Base-by-base conservation (phyloP, 2,329 filamentous ascomycete genomes). In the Hypoxylon sp. region DNA sequence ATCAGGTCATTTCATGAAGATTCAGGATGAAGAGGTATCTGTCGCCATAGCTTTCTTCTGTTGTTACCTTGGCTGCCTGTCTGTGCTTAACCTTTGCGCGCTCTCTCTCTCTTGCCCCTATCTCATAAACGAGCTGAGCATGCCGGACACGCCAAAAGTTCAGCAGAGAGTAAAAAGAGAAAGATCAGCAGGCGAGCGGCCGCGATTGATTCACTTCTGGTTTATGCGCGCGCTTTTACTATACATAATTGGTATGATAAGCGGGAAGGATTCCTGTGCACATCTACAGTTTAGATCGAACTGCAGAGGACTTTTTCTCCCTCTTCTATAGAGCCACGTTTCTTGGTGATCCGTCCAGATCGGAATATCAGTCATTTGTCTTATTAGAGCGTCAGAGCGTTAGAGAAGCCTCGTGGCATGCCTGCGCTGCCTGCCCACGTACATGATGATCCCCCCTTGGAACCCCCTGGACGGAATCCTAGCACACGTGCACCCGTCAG, bases 401-500 rank as follows among this genome's bases (percentile, higher is more conserved):
- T 48, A 54, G 29, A 47, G 51, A 55, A 43, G 48, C 51, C 58
- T 58, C 58, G 58, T 61, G 55, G 61, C 55, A 64, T 29, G 58
- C 55, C 47, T 61, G 52, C 55, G 49, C 41, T 58, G 56, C 57
- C 42, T 20, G 42, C 47, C 60, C 42, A 48, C 53, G 26, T 58
- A 58, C 52, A 54, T 54, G 42, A 38, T 50, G 48, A 59, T 56
- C 48, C 27, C 18, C 33, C 35, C 15, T 17, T 29, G 13, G n/a
- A 18, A 37, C 58, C 52, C n/a, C 52, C 48, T 26, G 50, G 45
- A 45, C 33, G 42, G 53, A 55, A 60, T 61, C 60, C 54, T 54
- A 47, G 37, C 46, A 54, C 60, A 62, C 55, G 60, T 62, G 60
- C 49, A 48, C 53, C 57, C 37, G 23, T 63, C 60, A 63, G 60